A percentile compares a stretch with the other conserved stretches of the same genome.
Conservation (phyloP, 2,329 filamentous ascomycete species). For the Nemania sp. region DNA sequence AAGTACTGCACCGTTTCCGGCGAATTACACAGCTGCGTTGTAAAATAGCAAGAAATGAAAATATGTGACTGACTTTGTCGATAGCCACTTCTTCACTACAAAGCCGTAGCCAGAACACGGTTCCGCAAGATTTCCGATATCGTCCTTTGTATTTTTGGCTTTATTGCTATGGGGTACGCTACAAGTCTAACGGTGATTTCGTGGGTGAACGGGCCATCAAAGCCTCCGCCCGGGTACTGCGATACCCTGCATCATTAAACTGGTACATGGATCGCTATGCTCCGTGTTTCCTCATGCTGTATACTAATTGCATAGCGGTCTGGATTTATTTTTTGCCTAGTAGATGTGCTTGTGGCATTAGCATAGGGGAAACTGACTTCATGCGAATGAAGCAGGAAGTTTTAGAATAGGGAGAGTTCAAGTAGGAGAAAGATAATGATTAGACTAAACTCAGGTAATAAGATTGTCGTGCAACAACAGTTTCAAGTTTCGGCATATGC, state of each 20-base stretch:
- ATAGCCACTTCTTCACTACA: constrained; percentile 88
- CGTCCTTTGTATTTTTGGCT: constrained; percentile 76
- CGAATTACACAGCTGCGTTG: not conserved
- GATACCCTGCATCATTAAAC: constrained; percentile 44
- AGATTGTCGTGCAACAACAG: not conserved
- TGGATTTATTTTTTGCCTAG: constrained; percentile 8
- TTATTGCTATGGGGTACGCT: constrained; percentile 89
- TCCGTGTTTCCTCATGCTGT: constrained; percentile 25
- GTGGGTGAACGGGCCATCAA: constrained; percentile 68
- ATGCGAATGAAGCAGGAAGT: constrained; percentile 2
- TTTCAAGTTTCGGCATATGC: no score
- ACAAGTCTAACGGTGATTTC: constrained; percentile 83
- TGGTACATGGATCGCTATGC: not conserved
- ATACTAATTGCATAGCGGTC: constrained; percentile 33
- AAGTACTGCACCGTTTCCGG: constrained; percentile 51
- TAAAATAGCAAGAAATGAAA: not conserved
- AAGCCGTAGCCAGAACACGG: constrained; percentile 70
- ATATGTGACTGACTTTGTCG: constrained; percentile 7
- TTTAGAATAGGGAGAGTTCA: constrained; percentile 10
- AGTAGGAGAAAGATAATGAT: not conserved
- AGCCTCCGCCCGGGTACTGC: constrained; percentile 58
- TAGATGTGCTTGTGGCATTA: constrained; percentile 7
- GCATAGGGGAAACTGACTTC: not conserved
- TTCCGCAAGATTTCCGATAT: constrained; percentile 75
- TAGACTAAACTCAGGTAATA: constrained; percentile 9